Base-by-base conservation (phyloP, 169 alveolate genomes). In the Eimeria zaria region DNA sequence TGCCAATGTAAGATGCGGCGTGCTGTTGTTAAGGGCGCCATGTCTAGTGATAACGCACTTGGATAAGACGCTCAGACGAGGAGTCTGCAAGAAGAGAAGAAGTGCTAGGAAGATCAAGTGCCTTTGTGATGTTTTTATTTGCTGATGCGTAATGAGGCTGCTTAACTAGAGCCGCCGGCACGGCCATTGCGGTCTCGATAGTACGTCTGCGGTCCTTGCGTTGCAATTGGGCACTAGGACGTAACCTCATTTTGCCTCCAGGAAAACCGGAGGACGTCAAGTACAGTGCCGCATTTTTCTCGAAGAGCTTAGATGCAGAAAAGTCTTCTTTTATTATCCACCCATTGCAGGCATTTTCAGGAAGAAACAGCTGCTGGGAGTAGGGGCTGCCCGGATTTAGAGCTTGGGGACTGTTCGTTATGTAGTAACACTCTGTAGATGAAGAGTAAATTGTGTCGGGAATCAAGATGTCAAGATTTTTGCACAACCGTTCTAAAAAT, bases 121-220 rank as follows among this genome's bases (percentile, higher is more conserved):
- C 96, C 67, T 94, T 94, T 46, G 95, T 84, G 30, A 94, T 94
- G 46, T 94, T 94, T 51, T 62, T 58, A 83, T 84, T 89, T 51
- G 80, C 91, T 73, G 89, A 39, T 76, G 53, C 69, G 80, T 94
- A 94, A 69, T 94, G 96, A 12, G 78, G 78, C 51, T 94, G 96
- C 69, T 94, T 94, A 55, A 94, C 78, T 64, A 94, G 89, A 64
- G 96, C 96, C 20, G 96, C 96, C 22, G 96, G 96, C 7, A 64
- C 81, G 30, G 83, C 46, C 94, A 87, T 87, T 16, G 83, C 83
- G 22, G 39, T 46, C n/a, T 87, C 83, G 51, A 60, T 33, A 20
- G 94, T 62, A 27, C 81, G 64, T 18, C 83, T 16, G 7, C n/a
- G 83, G 39, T 87, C 83, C n/a, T 22, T 87, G 20, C 69, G 94